Evolutionary conservation across 1,284 basidiomycete genomes (phyloP), one percentile per base, ranked within the genome.

Genomic region (Microbotryum lychnidis-dioicae): DNA sequence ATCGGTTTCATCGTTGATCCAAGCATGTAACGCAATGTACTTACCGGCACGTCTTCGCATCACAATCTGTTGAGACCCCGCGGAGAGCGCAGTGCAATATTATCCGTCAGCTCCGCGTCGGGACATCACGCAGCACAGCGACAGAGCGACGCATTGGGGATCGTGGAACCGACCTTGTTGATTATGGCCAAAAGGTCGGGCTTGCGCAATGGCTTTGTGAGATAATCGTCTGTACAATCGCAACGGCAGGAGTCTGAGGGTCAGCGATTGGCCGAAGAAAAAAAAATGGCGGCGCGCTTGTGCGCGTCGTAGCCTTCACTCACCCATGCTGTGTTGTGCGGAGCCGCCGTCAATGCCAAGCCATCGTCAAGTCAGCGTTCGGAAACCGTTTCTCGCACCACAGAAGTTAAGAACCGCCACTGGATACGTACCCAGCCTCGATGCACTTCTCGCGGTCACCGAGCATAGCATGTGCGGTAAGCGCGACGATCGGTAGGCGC

Each of bases 391-490:
- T 10, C 20, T 44, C 14, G 6, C 4, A 18, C 4, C 47, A 16
- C 57, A 25, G 33, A 33, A 29, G 46, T 54, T 55, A 48, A n/a
- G 29, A 21, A 20, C 12, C 25, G 25, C 12, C 25, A 31, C 37
- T 12, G 37, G 12, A 3, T n/a, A 44, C 42, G 20, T 27, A 33
- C 37, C 91, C 92, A 14, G 91, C 91, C 71, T 91, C 85, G 71
- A 96, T 78, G 76, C 91, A 97, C 61, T 91, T 81, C 75, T 97
- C 92, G 61, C 91, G 84, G 75, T 97, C 92, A 70, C 92, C 92
- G 72, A 96, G 91, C 92, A 96, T 92, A 83, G 76, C 72, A 64
- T 80, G 74, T 0, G 73, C 75, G 29, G 62, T 56, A 44, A 99
- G 80, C 0, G 94, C 94, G 69, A 98, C 91, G 71, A 98, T 98